These are phyloP conservation scores for Aureobasidium sp. DNA, from an alignment of 2,329 filamentous ascomycete genomes.

Conservation along the genomic window DNA sequence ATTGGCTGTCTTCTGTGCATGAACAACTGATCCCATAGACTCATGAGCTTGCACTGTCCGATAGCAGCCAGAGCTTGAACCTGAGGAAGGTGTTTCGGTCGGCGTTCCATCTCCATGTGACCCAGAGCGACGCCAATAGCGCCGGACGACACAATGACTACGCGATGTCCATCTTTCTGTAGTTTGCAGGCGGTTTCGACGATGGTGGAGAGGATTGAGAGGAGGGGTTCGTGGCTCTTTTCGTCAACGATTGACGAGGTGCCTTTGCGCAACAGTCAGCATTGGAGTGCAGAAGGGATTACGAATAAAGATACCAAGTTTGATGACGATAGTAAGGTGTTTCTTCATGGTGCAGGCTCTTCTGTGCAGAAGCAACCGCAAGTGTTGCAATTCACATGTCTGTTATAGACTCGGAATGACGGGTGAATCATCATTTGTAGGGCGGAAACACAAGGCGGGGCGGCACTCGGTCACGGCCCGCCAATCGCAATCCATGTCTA, in stretches of 20 bases:
- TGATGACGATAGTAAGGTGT: slow-evolving; percentile 72
- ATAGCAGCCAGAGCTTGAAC: slow-evolving; percentile 93
- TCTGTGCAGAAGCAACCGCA: not conserved
- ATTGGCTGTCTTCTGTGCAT: slow-evolving; percentile 80
- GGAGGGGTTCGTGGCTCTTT: slow-evolving; percentile 82
- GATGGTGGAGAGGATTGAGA: slow-evolving; percentile 84
- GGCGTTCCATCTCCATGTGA: slow-evolving; percentile 77
- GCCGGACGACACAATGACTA: slow-evolving; percentile 93
- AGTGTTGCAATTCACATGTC: slow-evolving; percentile 4
- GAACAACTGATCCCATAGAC: slow-evolving; percentile 91
- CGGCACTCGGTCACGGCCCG: not conserved
- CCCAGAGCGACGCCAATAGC: slow-evolving; percentile 90
- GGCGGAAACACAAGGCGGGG: slow-evolving; percentile 2
- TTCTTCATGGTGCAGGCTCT: slow-evolving; percentile 51
- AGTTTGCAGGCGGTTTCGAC: slow-evolving; percentile 88
- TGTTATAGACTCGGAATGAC: not conserved
- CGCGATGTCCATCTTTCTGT: slow-evolving; percentile 81
- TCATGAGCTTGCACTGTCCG: slow-evolving; percentile 90
- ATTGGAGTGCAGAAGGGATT: not conserved
- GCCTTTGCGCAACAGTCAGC: slow-evolving; percentile 46
- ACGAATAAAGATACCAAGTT: slow-evolving; percentile 56
- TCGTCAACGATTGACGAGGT: slow-evolving; percentile 99
- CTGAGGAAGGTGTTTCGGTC: slow-evolving; percentile 83
- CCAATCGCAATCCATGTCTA: slow-evolving; percentile 13
- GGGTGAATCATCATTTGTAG: slow-evolving; percentile 7